These are phyloP conservation scores for Calocybe cyanea DNA, from an alignment of 768 basidiomycete genomes.

Conservation along the genomic window DNA sequence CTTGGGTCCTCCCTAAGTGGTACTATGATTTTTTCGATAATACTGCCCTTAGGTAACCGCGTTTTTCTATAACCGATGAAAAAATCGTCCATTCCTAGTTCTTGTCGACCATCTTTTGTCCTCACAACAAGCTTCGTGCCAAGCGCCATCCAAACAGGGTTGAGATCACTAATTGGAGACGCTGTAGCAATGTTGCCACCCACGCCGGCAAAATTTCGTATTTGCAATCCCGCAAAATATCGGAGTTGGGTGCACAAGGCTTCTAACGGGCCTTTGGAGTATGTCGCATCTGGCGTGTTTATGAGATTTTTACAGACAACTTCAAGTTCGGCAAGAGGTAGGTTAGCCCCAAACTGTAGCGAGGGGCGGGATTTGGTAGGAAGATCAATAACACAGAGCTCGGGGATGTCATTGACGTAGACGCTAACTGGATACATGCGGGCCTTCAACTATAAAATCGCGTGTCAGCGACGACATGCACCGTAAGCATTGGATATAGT, in stretches of 20 bases:
- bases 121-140: conserved; percentile 9
- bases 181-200: conserved; percentile 15
- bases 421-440: conserved; percentile 13
- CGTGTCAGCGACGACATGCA: neutral
- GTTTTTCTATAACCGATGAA: conserved; percentile 15
- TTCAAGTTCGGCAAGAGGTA: conserved; percentile 14
- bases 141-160: conserved; percentile 13
- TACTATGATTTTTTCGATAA: conserved; percentile 14
- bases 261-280: conserved; percentile 12
- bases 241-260: conserved; percentile 12
- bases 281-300: neutral
- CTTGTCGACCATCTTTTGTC: conserved; percentile 1
- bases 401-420: conserved; percentile 13
- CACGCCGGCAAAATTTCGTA: conserved; percentile 14
- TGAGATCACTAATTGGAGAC: conserved; percentile 15
- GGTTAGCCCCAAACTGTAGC: conserved; percentile 13
- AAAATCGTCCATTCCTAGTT: conserved; percentile 15
- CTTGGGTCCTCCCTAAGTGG: conserved; percentile 13
- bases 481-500: neutral
- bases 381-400: conserved; percentile 6
- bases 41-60: conserved; percentile 4
- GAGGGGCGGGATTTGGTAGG: conserved; percentile 5
- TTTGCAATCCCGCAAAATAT: conserved; percentile 14
- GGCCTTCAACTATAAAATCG: conserved; percentile 7
- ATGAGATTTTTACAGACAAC: conserved; percentile 7